These are phyloP conservation scores for Multifurca ochricompacta DNA, from an alignment of 768 basidiomycete genomes.

Conservation along the genomic window DNA sequence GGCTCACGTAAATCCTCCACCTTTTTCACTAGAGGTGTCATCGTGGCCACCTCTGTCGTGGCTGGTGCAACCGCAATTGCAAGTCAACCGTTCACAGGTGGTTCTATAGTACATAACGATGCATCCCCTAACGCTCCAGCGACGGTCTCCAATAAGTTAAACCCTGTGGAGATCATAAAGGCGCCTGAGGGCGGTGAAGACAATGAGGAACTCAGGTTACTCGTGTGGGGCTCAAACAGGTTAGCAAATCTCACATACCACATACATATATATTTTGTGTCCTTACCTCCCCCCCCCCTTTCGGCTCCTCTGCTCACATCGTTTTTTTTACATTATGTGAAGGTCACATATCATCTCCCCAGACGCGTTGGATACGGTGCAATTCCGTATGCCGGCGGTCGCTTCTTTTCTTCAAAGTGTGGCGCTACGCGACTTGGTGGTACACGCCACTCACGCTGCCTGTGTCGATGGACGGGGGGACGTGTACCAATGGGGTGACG, in stretches of 20 bases:
- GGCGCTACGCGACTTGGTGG: conserved; percentile 63
- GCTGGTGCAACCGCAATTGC: conserved; percentile 2
- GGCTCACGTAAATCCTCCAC: neutral
- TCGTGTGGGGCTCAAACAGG: conserved; percentile 77
- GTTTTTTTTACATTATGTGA: too few species aligned
- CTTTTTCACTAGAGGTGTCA: neutral
- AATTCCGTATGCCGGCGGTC: conserved; percentile 42
- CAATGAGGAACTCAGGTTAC: conserved; percentile 26
- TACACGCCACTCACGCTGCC: conserved; percentile 60
- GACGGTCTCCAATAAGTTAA: neutral
- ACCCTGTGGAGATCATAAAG: neutral
- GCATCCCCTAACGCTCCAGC: conserved; percentile 15
- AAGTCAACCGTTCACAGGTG: conserved; percentile 2
- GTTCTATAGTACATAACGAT: conserved; percentile 33
- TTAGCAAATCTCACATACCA: too few species aligned
- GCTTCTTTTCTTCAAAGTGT: conserved; percentile 55
- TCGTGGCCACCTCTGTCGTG: conserved; percentile 4
- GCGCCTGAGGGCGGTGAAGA: conserved; percentile 27
- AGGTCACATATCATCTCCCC: conserved; percentile 44
- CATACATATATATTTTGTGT: too few species aligned
- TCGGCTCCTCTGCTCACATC: neutral
- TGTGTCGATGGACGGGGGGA: conserved; percentile 76
- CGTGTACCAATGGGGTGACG: conserved; percentile 78
- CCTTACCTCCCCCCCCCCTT: neutral
- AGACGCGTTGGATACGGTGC: conserved; percentile 31